Percentiles rank a stretch among this genome's conserved stretches.
Evolutionary conservation across 164 flowering plant species (phyloP).

Genomic region (Dillenia suffruticosa): DNA sequence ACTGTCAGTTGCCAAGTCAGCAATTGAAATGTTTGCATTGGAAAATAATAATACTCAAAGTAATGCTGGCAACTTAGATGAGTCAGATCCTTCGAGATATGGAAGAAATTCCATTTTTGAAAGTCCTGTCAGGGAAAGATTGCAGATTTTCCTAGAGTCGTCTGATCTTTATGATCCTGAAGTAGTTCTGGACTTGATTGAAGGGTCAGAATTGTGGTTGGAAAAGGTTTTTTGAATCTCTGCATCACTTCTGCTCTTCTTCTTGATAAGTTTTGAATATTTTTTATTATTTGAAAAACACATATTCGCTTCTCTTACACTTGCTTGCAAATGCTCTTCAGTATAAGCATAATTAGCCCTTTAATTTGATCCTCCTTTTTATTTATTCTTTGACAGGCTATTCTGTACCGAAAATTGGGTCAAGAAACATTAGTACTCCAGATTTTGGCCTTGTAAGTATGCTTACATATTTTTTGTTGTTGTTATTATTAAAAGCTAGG

Average conservation of each 20-base stretch:
- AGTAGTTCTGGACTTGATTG: slow-evolving; percentile 88
- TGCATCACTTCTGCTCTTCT: slow-evolving; percentile 1
- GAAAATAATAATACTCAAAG: slow-evolving; percentile 18
- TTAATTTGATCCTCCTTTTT: no score
- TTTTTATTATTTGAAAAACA: neutral
- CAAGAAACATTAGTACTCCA: slow-evolving; percentile 93
- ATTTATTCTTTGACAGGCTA: slow-evolving; percentile 58
- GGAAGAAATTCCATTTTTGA: slow-evolving; percentile 31
- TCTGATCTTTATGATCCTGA: slow-evolving; percentile 94
- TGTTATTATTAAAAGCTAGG: neutral
- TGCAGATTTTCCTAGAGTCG: slow-evolving; percentile 83
- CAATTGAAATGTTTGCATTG: slow-evolving; percentile 46
- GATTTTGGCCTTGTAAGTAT: slow-evolving; percentile 88
- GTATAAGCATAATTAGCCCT: no score
- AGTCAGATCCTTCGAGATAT: slow-evolving; percentile 18
- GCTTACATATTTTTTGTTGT: neutral
- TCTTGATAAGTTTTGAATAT: neutral
- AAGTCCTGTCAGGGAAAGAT: slow-evolving; percentile 59
- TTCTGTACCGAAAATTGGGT: slow-evolving; percentile 86
- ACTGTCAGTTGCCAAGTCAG: slow-evolving; percentile 84
- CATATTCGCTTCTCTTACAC: neutral
- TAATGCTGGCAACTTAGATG: slow-evolving; percentile 19
- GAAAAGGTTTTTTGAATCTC: slow-evolving; percentile 64
- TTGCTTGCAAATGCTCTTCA: no score
- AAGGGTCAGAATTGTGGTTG: slow-evolving; percentile 89